Conservation (phyloP, 2,329 filamentous ascomycete species). For the Aureobasidium sp. region DNA sequence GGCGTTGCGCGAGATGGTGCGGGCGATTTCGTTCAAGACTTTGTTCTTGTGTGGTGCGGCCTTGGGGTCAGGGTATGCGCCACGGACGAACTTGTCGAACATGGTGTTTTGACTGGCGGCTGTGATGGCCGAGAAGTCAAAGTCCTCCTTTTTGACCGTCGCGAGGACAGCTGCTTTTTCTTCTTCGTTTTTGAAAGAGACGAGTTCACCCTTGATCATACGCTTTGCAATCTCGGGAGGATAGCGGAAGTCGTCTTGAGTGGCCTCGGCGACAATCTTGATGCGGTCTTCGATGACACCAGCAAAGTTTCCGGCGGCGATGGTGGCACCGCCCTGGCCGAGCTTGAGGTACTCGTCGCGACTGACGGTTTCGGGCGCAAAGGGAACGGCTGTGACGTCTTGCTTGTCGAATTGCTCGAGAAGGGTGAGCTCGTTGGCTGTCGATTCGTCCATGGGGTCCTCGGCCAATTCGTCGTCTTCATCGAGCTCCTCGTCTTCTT, state of each 20-base stretch:
- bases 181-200: slow-evolving; percentile 19
- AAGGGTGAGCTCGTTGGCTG: slow-evolving; percentile 18
- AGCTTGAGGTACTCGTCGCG: slow-evolving; percentile 19
- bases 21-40: slow-evolving; percentile 22
- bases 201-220: slow-evolving; percentile 20
- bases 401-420: slow-evolving; percentile 20
- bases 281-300: slow-evolving; percentile 26
- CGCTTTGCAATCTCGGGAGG: slow-evolving; percentile 20
- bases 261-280: slow-evolving; percentile 20
- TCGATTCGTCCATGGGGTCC: slow-evolving; percentile 13
- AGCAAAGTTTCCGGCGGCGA: slow-evolving; percentile 23
- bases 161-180: slow-evolving; percentile 20
- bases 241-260: slow-evolving; percentile 19
- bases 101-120: slow-evolving; percentile 18
- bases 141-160: slow-evolving; percentile 15
- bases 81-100: slow-evolving; percentile 23
- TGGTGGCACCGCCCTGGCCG: slow-evolving; percentile 23
- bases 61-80: slow-evolving; percentile 22
- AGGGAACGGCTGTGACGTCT: slow-evolving; percentile 18
- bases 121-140: slow-evolving; percentile 18
- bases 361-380: slow-evolving; percentile 14
- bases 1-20: slow-evolving; percentile 21
- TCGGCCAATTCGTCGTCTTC: slow-evolving; percentile 12
- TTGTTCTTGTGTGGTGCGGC: slow-evolving; percentile 21
- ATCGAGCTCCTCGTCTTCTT: background rate